Percentiles rank a stretch among this genome's conserved stretches.
Conservation (phyloP, 768 basidiomycete genomes). For the Phaffia australis region DNA sequence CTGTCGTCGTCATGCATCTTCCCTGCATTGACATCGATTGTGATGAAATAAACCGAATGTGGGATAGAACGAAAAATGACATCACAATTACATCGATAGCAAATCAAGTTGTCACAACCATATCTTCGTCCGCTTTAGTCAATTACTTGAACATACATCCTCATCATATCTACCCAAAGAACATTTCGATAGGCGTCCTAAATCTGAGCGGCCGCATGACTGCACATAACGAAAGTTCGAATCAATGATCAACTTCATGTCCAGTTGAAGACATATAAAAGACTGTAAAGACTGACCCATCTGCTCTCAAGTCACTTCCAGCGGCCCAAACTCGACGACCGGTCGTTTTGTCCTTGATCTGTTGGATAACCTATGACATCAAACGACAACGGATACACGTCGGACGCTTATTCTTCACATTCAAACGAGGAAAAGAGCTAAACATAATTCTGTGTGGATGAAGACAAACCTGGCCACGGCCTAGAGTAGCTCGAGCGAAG, state of each 20-base stretch:
- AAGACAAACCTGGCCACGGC: slow-evolving; percentile 30
- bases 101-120: too few relatives aligned
- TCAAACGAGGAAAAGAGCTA: too few relatives aligned
- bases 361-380: slow-evolving; percentile 67
- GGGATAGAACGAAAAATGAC: too few relatives aligned
- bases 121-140: too few relatives aligned
- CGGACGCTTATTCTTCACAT: slow-evolving; percentile 61
- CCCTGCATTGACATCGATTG: too few relatives aligned
- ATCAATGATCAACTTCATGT: background rate
- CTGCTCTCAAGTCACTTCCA: slow-evolving; percentile 77
- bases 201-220: slow-evolving; percentile 76
- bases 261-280: background rate
- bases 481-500: slow-evolving; percentile 44
- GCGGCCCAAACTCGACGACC: slow-evolving; percentile 77
- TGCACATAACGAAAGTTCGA: slow-evolving; percentile 40
- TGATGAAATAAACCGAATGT: too few relatives aligned
- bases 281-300: slow-evolving; percentile 6
- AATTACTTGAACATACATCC: too few relatives aligned
- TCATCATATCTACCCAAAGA: too few relatives aligned
- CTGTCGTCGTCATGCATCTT: too few relatives aligned
- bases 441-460: background rate
- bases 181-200: slow-evolving; percentile 33
- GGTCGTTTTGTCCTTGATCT: slow-evolving; percentile 54
- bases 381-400: background rate
- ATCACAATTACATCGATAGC: too few relatives aligned